Conservation (phyloP, 441 rosid genomes). For the Gossypium laxum region DNA sequence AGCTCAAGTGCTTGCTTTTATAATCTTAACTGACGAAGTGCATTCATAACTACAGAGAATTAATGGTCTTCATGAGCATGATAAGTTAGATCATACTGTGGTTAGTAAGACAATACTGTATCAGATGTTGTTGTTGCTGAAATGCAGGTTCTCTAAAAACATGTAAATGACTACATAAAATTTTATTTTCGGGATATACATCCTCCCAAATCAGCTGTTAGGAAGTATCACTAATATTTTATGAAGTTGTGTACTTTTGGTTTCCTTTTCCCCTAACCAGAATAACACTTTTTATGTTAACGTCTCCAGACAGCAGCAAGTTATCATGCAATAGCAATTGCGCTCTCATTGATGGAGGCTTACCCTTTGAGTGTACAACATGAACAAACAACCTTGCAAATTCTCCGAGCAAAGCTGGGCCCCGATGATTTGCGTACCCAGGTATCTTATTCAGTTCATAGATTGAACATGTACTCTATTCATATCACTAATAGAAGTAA, state of each 20-base stretch:
- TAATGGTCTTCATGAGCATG: not conserved
- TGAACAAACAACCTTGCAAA: constrained; percentile 63
- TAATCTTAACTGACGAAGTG: not conserved
- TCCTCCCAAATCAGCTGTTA: constrained; percentile 1
- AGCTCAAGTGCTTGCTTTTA: not conserved
- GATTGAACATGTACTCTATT: not conserved
- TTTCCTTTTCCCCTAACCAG: not conserved
- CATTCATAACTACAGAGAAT: not conserved
- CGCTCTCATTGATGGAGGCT: constrained; percentile 68
- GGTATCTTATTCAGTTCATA: constrained; percentile 24
- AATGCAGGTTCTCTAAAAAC: not conserved
- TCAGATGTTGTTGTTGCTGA: not conserved
- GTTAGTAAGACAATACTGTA: not conserved
- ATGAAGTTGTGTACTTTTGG: constrained; percentile 2
- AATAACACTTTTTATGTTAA: constrained; percentile 20
- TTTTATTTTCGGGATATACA: not conserved
- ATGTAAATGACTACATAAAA: not conserved
- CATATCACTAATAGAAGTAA: not conserved
- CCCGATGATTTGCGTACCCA: constrained; percentile 74
- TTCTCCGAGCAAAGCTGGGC: constrained; percentile 60
- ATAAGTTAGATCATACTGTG: not conserved
- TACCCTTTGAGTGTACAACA: constrained; percentile 59
- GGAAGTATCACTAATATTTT: not conserved
- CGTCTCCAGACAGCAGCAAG: constrained; percentile 64
- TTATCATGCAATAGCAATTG: constrained; percentile 75